Conservation (phyloP, 192 early-diverging fungal species). For the Tieghemiomyces parasiticus region DNA sequence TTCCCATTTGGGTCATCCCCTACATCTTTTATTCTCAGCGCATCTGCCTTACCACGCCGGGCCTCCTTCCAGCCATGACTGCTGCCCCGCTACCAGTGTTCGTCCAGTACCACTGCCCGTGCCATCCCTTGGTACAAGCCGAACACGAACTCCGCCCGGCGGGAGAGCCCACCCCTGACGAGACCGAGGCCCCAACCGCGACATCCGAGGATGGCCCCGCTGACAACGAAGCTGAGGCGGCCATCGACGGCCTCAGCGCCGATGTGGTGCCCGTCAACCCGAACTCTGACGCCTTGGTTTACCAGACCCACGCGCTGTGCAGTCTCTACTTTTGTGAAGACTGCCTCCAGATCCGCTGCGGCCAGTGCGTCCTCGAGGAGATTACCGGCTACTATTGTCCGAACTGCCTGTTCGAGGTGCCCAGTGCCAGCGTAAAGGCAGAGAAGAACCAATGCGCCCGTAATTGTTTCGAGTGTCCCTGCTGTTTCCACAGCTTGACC, state of each 20-base stretch:
- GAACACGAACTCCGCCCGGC: background rate
- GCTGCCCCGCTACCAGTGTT: background rate
- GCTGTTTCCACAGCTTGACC: conserved; percentile 62
- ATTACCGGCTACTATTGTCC: conserved; percentile 87
- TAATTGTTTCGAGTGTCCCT: conserved; percentile 89
- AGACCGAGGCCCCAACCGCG: background rate
- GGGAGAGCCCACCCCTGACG: background rate
- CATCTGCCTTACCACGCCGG: too few species aligned
- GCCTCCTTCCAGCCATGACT: too few species aligned
- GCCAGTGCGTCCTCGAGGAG: conserved; percentile 68
- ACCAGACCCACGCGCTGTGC: conserved; percentile 34
- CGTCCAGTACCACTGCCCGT: conserved; percentile 10
- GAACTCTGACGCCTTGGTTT: background rate
- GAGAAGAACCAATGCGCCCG: conserved; percentile 87
- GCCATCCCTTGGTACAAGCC: background rate
- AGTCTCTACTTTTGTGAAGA: conserved; percentile 79
- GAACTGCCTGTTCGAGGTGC: conserved; percentile 93
- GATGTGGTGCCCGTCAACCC: background rate
- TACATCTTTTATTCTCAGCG: too few species aligned
- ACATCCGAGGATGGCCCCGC: background rate
- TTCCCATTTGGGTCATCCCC: too few species aligned
- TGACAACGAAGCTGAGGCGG: background rate
- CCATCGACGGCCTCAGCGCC: background rate
- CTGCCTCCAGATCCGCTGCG: conserved; percentile 69
- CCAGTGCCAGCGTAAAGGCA: conserved; percentile 88